Evolutionary conservation across 2,329 filamentous ascomycete genomes (phyloP).

Genomic region (Xylariaceae sp.): DNA sequence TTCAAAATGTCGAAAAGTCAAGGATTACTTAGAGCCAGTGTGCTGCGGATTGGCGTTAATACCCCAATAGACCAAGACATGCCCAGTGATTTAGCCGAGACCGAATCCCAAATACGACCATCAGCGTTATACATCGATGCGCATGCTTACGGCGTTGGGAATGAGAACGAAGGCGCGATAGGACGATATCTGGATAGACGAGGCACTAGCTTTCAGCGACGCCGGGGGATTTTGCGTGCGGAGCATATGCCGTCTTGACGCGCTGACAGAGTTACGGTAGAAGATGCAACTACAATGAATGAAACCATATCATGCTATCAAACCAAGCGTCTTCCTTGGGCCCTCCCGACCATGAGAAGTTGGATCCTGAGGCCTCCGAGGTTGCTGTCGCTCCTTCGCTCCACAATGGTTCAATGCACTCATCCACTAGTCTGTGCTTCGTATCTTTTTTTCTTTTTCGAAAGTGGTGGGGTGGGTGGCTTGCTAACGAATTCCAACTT

Average conservation of each 20-base stretch:
- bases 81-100: slow-evolving; percentile 8
- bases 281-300: slow-evolving; percentile 4
- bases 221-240: not conserved
- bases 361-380: slow-evolving; percentile 4
- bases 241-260: not conserved
- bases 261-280: not conserved
- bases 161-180: not conserved
- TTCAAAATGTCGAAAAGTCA: not conserved
- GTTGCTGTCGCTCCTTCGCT: not conserved
- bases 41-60: slow-evolving; percentile 19
- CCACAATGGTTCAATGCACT: not conserved
- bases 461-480: not conserved
- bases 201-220: not conserved
- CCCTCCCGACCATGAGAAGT: too few relatives aligned
- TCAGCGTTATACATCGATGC: slow-evolving; percentile 1
- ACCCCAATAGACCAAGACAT: slow-evolving; percentile 27
- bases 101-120: not conserved
- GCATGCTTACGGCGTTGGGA: not conserved
- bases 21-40: not conserved
- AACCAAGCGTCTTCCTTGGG: not conserved
- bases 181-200: not conserved
- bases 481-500: slow-evolving; percentile 2
- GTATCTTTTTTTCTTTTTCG: slow-evolving; percentile 4
- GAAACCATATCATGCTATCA: not conserved
- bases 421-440: slow-evolving; percentile 1